Base-by-base conservation (phyloP, 2,329 filamentous ascomycete genomes). In the Dactylonectria macrodidyma region DNA sequence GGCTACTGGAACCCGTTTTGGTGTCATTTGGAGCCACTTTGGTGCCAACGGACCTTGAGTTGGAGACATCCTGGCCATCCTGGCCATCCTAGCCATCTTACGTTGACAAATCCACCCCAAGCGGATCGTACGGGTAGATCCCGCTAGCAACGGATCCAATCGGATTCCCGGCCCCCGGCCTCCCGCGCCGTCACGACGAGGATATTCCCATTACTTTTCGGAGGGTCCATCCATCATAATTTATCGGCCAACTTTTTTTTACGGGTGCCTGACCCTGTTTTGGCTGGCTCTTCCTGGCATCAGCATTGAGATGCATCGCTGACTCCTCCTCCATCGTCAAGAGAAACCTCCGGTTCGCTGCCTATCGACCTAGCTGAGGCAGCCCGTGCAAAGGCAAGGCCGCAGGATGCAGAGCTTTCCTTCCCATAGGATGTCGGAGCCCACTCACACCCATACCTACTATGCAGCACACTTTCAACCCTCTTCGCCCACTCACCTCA, bases 111-210 rank as follows among this genome's bases (percentile, higher is more conserved):
- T 46, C 62, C 62, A 55, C 38, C 48, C 36, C 50, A 34, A 34
- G 51, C 66, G 66, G 66, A 59, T 58, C 51, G 62, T 58, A 65
- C 66, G 62, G 62, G 66, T 65, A 66, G 62, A 66, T 65, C 62
- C 66, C 66, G 62, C 57, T 55, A 60, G 44, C 38, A 60, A 24
- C 11, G 54, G 34, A 67, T 54, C 65, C 65, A 67, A 67, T 67
- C 64, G 64, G 64, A 66, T 36, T 51, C 22, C 38, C 38, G 38
- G 38, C 30, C 59, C 59, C 59, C 44, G 47, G 51, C 41, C 41
- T 47, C 34, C 64, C 64, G 64, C 34, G 58, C 26, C 26, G 30
- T 41, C 59, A 34, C 36, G 44, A 52, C 64, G 30, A 57, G 59
- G 59, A 11, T 26, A 19, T 47, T 34, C 56, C 56, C 50, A 44